Evolutionary conservation across 129 eudicot genomes (phyloP), one percentile per base, ranked within the genome.

Genomic region (Escallonia herrerae): DNA sequence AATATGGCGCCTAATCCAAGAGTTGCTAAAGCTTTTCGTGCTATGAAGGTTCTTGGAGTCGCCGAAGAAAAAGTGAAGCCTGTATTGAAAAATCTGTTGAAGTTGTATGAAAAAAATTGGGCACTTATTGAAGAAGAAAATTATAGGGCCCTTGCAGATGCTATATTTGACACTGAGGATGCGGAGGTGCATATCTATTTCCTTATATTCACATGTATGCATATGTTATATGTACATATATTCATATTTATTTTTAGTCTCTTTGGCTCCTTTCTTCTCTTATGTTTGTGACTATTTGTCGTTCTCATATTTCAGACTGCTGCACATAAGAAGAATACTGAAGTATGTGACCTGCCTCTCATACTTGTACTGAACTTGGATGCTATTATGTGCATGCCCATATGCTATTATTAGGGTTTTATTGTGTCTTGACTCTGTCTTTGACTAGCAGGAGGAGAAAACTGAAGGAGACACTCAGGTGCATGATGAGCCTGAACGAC

Each of bases 71-170:
- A 79, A 63, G 82, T 82, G 75, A 93, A 93, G 69, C 96, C 95
- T 0, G 96, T 86, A 3, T 64, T 93, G 66, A 93, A 89, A 75
- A 82, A 65, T 56, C 88, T 93, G 15, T 56, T 93, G 43, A 86
- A 84, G 64, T 44, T 84, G 76, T 89, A 79, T 66, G 95, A 93
- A 15, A 93, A 93, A 55, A 89, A 93, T 47, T 93, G 99, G 99
- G 95, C 71, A 54, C 90, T 81, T 15, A 89, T 93, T 46, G 99
- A 89, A 80, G 87, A 67, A 70, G 99, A 89, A 66, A 89, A 89
- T 40, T 93, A 93, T 69, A 68, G 99, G 60, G 95, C 86, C 37
- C 96, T 93, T 71, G 95, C 89, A 54, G 96, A 93, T 82, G 95
- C 99, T 56, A 90, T 91, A 68, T 85, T 86, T 67, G 99, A 93